phyloP scores from a whole-genome alignment of 164 flowering plant species.

The Vitis riparia region DNA sequence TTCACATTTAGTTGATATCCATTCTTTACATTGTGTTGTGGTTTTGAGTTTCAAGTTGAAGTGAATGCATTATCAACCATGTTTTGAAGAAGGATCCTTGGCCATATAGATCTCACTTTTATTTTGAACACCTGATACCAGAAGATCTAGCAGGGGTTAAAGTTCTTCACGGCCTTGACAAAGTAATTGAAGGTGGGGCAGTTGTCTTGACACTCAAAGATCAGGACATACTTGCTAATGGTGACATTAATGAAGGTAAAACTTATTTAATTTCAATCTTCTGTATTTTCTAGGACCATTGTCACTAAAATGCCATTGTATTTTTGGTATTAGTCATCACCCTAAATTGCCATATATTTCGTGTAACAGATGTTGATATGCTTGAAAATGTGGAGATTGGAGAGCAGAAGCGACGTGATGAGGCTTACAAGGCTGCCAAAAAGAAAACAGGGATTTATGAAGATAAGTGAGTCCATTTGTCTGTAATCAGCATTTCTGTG shows the following conservation, averaged over 20 bases:
- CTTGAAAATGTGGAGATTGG: constrained; percentile 98
- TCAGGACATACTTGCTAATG: constrained; percentile 86
- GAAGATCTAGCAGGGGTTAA: constrained; percentile 83
- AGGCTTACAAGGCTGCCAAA: constrained; percentile 87
- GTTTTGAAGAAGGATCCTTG: neutral
- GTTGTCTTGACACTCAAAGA: constrained; percentile 97
- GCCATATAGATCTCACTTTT: neutral
- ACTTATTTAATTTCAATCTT: neutral
- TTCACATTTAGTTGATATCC: too few species aligned
- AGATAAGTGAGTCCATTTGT: constrained; percentile 64
- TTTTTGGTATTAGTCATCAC: constrained; percentile 1
- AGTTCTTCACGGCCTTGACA: constrained; percentile 93
- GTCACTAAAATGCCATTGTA: constrained; percentile 19
- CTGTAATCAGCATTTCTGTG: too few species aligned
- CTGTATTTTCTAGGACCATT: constrained; percentile 8
- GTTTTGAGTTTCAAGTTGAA: neutral
- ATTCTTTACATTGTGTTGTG: neutral
- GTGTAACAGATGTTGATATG: constrained; percentile 76
- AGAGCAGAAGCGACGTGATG: constrained; percentile 86
- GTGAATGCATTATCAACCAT: neutral
- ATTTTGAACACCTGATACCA: constrained; percentile 15
- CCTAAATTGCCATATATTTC: too few species aligned
- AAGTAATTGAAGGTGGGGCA: constrained; percentile 97
- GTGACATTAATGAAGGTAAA: constrained; percentile 80
- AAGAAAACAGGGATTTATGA: constrained; percentile 75